Percentiles rank a stretch among this genome's conserved stretches.
Conservation (phyloP, 169 alveolate genomes). For the Pseudocohnilembus persalinus region DNA sequence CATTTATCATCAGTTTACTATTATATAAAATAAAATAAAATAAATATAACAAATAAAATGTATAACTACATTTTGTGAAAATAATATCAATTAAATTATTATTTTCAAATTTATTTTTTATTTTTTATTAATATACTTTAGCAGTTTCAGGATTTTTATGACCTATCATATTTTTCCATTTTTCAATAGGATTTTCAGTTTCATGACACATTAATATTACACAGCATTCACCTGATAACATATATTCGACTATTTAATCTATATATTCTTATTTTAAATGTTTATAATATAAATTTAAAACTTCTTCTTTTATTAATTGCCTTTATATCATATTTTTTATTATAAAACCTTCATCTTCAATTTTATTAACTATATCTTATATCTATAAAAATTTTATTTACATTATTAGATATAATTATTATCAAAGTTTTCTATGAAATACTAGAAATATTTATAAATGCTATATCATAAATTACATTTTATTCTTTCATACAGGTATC, state of each 20-base stretch:
- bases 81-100: neutral
- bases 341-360: constrained; percentile 69
- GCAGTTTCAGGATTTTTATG: constrained; percentile 78
- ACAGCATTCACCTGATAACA: constrained; percentile 47
- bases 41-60: neutral
- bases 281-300: constrained; percentile 63
- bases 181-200: constrained; percentile 73
- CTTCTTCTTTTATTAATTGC: constrained; percentile 74
- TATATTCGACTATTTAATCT: constrained; percentile 55
- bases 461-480: constrained; percentile 26
- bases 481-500: constrained; percentile 62
- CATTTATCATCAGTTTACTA: constrained; percentile 47
- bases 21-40: neutral
- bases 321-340: constrained; percentile 66
- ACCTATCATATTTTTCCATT: constrained; percentile 83
- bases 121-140: constrained; percentile 25
- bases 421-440: no score
- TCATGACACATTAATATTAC: constrained; percentile 50
- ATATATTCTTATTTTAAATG: constrained; percentile 55
- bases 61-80: neutral
- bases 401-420: neutral
- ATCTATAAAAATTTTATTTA: constrained; percentile 20
- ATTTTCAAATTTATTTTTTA: neutral
- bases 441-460: neutral
- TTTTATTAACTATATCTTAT: constrained; percentile 54